Conservation (phyloP, 2,329 filamentous ascomycete species). For the Teratosphaeria pseudoeucalypti region DNA sequence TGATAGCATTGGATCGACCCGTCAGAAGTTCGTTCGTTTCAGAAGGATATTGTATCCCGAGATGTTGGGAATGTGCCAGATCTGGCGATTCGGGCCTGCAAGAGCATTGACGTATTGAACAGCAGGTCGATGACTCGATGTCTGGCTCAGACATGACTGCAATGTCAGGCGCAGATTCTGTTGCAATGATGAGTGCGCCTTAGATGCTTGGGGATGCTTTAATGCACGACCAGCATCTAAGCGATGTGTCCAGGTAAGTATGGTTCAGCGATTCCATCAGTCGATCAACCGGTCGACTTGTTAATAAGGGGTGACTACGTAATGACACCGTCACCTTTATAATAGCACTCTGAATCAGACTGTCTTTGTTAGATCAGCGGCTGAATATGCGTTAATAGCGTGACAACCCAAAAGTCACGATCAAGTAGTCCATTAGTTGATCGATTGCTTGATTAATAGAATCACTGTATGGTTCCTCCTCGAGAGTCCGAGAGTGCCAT, state of each 20-base stretch:
- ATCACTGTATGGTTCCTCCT: neutral
- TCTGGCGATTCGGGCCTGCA: neutral
- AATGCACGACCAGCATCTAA: neutral
- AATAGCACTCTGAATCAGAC: no score
- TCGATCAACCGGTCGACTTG: no score
- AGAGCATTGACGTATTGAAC: neutral
- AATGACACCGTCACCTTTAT: no score
- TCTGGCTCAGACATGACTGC: neutral
- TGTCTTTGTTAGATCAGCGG: no score
- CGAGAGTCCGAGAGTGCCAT: neutral
- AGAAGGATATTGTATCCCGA: neutral
- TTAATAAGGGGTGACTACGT: no score
- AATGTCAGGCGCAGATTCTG: neutral
- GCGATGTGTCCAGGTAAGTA: neutral
- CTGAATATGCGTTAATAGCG: no score
- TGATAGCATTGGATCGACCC: neutral
- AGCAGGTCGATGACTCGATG: neutral
- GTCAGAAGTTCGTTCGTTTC: neutral
- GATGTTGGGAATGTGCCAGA: neutral
- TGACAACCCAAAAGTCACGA: no score
- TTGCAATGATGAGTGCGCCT: neutral
- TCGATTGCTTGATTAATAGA: no score
- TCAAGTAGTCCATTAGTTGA: no score
- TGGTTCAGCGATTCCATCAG: neutral
- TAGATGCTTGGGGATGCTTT: neutral